Evolutionary conservation across 139 green algal genomes (phyloP), one percentile per base, ranked within the genome.

Genomic region (Chlamydomonas eustigma): DNA sequence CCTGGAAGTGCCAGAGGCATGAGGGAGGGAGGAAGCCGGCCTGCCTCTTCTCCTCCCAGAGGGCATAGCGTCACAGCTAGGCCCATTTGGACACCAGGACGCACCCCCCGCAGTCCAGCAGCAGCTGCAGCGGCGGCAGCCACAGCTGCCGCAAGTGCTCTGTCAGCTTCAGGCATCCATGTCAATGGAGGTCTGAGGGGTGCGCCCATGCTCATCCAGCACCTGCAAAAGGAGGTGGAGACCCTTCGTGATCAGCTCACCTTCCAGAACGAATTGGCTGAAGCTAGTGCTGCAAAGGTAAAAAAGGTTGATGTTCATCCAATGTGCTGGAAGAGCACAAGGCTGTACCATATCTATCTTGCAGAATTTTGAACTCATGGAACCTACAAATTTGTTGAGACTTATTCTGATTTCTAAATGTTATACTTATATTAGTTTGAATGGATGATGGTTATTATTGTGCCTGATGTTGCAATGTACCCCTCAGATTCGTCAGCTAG

Each of bases 261-360:
- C 37, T 37, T 68, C 3, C 82, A 90, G 76, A 51, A 78, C 8
- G 77, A 89, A 72, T 37, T 87, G 44, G 86, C 81, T 1, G 84
- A 89, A 51, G 73, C 76, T 1, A 81, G 72, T 35, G 78, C 79
- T 24, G 64, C 75, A n/a, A 85, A 89, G 85, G 79, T 90, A 50
- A 1, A 58, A 28, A 18, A n/a, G n/a, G n/a, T n/a, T n/a, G n/a
- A n/a, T n/a, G n/a, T n/a, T n/a, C n/a, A n/a, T n/a, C n/a, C n/a
- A n/a, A n/a, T n/a, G n/a, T n/a, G n/a, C n/a, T n/a, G n/a, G n/a
- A n/a, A n/a, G n/a, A n/a, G n/a, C n/a, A n/a, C n/a, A n/a, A n/a
- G n/a, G n/a, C n/a, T n/a, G n/a, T n/a, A n/a, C n/a, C n/a, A n/a
- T n/a, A n/a, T n/a, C n/a, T n/a, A n/a, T n/a, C n/a, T n/a, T n/a